Evolutionary conservation across 2,329 filamentous ascomycete species (phyloP).

Genomic region (Fusarium armeniacum): DNA sequence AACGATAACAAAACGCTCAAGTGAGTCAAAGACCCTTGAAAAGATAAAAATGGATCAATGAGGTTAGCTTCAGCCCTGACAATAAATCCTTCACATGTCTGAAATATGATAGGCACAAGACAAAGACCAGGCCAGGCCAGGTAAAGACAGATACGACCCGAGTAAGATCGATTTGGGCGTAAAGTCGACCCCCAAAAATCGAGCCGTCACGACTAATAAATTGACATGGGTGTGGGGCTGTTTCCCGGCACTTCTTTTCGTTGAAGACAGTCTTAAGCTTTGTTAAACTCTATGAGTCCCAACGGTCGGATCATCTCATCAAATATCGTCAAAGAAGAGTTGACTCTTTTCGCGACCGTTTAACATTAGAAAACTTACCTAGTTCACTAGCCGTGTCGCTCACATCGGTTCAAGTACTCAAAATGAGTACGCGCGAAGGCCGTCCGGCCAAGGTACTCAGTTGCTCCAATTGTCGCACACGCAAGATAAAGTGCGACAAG

Average conservation of each 20-base stretch:
- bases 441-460: conserved; percentile 57
- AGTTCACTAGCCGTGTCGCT: background rate
- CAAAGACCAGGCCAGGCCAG: background rate
- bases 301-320: conserved; percentile 4
- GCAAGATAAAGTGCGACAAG: conserved; percentile 73
- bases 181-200: conserved; percentile 35
- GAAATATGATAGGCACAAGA: conserved; percentile 2
- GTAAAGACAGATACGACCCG: background rate
- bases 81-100: conserved; percentile 11
- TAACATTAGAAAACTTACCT: conserved; percentile 6
- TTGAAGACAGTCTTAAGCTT: conserved; percentile 1
- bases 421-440: conserved; percentile 42
- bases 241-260: conserved; percentile 22
- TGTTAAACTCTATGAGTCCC: conserved; percentile 28
- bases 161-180: background rate
- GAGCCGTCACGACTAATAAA: conserved; percentile 28
- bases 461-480: conserved; percentile 73
- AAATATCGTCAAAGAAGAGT: background rate
- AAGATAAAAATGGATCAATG: background rate
- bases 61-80: conserved; percentile 16
- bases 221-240: conserved; percentile 29
- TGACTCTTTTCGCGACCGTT: background rate
- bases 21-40: background rate
- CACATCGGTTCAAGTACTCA: background rate
- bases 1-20: background rate